Conservation (phyloP, 2,329 filamentous ascomycete genomes). For the Pseudogymnoascus sp. region DNA sequence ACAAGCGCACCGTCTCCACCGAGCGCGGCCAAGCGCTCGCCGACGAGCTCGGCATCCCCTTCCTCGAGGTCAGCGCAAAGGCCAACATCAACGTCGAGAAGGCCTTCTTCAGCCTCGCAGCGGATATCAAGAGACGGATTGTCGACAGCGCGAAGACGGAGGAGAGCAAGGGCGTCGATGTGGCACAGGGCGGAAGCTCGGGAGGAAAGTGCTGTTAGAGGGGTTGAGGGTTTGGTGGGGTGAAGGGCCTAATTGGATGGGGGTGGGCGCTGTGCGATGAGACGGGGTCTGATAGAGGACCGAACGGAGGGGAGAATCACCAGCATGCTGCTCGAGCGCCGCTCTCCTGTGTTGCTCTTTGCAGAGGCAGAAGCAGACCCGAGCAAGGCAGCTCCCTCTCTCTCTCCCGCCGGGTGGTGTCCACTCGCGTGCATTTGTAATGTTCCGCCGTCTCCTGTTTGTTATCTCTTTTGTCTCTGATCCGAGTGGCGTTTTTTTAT, state of each 20-base stretch:
- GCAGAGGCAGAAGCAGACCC: not conserved
- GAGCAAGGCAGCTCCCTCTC: not conserved
- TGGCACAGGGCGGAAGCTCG: conserved; percentile 51
- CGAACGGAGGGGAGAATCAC: not conserved
- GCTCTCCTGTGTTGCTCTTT: not conserved
- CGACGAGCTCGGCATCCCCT: conserved; percentile 92
- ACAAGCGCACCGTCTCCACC: conserved; percentile 90
- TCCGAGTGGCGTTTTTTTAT: not conserved
- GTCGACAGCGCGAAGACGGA: conserved; percentile 85
- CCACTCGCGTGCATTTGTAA: conserved; percentile 3
- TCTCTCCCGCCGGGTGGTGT: not conserved
- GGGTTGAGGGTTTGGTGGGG: not conserved
- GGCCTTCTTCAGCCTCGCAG: conserved; percentile 90
- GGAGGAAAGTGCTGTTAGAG: conserved; percentile 72
- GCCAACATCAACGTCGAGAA: conserved; percentile 99
- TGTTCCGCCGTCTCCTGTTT: conserved; percentile 6
- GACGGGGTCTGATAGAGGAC: not conserved
- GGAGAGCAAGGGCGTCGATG: conserved; percentile 57
- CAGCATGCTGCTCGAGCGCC: not conserved
- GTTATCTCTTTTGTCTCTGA: not conserved
- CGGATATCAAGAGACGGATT: conserved; percentile 96
- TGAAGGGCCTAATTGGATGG: not conserved
- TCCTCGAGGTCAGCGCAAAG: conserved; percentile 97
- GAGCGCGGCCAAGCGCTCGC: conserved; percentile 90
- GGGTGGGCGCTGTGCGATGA: conserved; percentile 1